Percentiles rank a stretch among this genome's conserved stretches.
Conservation (phyloP, 257 asterid genomes). For the Anisodus tanguticus region DNA sequence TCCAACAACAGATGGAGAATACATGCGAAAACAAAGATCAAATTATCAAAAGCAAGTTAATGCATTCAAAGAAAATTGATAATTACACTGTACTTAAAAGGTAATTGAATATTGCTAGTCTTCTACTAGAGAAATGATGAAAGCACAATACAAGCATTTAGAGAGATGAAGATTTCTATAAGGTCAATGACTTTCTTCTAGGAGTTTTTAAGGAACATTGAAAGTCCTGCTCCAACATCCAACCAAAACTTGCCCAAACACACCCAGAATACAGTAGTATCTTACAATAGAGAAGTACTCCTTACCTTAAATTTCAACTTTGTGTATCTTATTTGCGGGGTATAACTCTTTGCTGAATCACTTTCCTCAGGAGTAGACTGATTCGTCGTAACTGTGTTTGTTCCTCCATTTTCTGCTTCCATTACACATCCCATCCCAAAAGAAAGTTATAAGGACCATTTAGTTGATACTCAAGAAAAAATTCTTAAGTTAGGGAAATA, state of each 20-base stretch:
- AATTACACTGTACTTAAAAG: background rate
- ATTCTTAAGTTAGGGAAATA: conserved; percentile 25
- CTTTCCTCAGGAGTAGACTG: conserved; percentile 44
- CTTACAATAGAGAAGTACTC: conserved; percentile 30
- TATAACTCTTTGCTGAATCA: conserved; percentile 62
- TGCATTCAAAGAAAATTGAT: conserved; percentile 7
- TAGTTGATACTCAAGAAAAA: conserved; percentile 11
- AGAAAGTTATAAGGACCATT: conserved; percentile 14
- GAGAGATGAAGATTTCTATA: background rate
- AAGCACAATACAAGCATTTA: conserved; percentile 18
- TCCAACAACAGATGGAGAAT: background rate
- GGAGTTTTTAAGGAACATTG: background rate
- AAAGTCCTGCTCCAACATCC: background rate
- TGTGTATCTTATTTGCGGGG: conserved; percentile 79
- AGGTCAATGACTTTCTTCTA: background rate
- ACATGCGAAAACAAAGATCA: background rate
- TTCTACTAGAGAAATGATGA: conserved; percentile 1
- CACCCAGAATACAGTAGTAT: conserved; percentile 9
- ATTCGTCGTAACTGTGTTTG: conserved; percentile 34
- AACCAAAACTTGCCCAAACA: background rate
- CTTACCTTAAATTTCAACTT: conserved; percentile 81
- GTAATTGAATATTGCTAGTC: background rate
- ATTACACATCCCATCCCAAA: conserved; percentile 30
- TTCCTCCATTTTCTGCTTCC: conserved; percentile 51
- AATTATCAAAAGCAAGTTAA: conserved; percentile 13